phyloP scores from a whole-genome alignment of 2,329 filamentous ascomycete species.

The Cytospora piceicola region DNA sequence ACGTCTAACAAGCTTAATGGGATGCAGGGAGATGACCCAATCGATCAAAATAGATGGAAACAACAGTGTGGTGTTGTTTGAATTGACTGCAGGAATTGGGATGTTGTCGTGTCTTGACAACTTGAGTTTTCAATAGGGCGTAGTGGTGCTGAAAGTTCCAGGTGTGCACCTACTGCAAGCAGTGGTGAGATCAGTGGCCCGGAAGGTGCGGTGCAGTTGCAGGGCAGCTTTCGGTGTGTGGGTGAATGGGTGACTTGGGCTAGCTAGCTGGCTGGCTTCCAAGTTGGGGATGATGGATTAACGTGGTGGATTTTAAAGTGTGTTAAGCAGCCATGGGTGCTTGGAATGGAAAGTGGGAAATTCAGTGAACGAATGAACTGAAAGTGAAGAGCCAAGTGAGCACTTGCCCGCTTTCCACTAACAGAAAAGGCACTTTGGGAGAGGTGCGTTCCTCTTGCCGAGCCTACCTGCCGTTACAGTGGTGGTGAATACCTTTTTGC shows the following conservation, averaged over 20 bases:
- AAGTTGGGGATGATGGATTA: background rate
- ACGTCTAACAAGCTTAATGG: conserved; percentile 48
- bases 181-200: conserved; percentile 17
- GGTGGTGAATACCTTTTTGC: background rate
- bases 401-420: background rate
- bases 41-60: conserved; percentile 43
- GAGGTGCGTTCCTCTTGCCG: conserved; percentile 4
- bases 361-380: background rate
- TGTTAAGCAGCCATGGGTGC: background rate
- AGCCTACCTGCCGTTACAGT: background rate
- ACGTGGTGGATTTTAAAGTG: background rate
- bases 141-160: conserved; percentile 21
- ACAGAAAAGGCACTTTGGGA: background rate
- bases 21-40: conserved; percentile 39
- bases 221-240: background rate
- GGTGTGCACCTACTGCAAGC: conserved; percentile 9
- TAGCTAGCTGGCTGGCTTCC: background rate
- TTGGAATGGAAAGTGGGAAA: background rate
- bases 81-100: conserved; percentile 36
- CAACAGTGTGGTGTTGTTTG: conserved; percentile 40
- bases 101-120: conserved; percentile 26
- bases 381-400: background rate
- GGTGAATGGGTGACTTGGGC: too few species aligned
- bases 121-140: conserved; percentile 28
- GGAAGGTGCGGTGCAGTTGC: conserved; percentile 1